Evolutionary conservation across 2,329 filamentous ascomycete species (phyloP).

Genomic region (Pyrenophora graminea): DNA sequence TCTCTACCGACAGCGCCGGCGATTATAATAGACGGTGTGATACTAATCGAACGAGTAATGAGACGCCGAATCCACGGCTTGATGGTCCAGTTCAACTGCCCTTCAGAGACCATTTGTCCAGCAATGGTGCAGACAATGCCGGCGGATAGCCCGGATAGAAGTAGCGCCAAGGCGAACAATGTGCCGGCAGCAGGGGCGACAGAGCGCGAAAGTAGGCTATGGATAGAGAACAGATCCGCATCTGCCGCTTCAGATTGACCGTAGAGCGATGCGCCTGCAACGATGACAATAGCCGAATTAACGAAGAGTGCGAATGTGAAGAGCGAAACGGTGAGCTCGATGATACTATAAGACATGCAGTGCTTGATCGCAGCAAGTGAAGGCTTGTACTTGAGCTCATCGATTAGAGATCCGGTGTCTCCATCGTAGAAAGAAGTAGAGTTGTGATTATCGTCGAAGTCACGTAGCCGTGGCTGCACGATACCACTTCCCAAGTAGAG

Average conservation of each 20-base stretch:
- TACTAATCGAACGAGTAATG: slow-evolving; percentile 77
- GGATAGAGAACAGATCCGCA: slow-evolving; percentile 83
- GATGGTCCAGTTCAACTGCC: slow-evolving; percentile 74
- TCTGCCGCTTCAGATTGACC: slow-evolving; percentile 60
- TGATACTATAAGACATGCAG: slow-evolving; percentile 73
- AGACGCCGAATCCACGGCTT: slow-evolving; percentile 79
- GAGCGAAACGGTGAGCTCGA: slow-evolving; percentile 71
- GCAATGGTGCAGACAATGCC: slow-evolving; percentile 89
- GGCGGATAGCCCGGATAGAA: slow-evolving; percentile 78
- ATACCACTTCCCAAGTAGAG: slow-evolving; percentile 62
- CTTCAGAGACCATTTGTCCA: slow-evolving; percentile 86
- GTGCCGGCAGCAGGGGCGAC: slow-evolving; percentile 78
- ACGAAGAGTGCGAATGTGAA: slow-evolving; percentile 85
- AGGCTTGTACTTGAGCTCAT: slow-evolving; percentile 66
- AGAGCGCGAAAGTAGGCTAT: slow-evolving; percentile 68
- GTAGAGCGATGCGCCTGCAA: slow-evolving; percentile 77
- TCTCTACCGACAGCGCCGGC: slow-evolving; percentile 74
- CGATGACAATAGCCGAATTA: slow-evolving; percentile 80
- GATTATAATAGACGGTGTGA: slow-evolving; percentile 81
- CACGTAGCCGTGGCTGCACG: slow-evolving; percentile 56
- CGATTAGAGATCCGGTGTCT: slow-evolving; percentile 30
- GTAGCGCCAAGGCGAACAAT: slow-evolving; percentile 79
- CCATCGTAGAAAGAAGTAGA: slow-evolving; percentile 3
- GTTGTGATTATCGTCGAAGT: slow-evolving; percentile 34
- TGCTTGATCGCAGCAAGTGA: slow-evolving; percentile 73